A percentile compares a stretch with the other conserved stretches of the same genome.
Conservation (phyloP, 306 rosid genomes). For the Vigna nakashimae region DNA sequence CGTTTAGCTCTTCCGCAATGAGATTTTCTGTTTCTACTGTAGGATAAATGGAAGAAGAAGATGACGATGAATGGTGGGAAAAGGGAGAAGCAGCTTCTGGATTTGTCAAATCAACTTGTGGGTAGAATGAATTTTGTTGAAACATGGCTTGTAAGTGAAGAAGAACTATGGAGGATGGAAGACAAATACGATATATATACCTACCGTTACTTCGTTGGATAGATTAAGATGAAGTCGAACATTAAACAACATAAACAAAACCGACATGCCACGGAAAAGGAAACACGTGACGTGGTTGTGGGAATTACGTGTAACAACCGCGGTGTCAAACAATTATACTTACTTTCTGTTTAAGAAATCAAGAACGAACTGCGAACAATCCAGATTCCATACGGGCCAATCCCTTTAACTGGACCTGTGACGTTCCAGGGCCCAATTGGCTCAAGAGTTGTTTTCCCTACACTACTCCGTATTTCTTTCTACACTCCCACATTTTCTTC, state of each 20-base stretch:
- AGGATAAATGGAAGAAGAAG: slow-evolving; percentile 60
- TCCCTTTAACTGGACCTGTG: too few relatives aligned
- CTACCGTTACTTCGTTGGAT: neutral
- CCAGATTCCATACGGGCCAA: neutral
- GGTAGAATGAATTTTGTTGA: slow-evolving; percentile 50
- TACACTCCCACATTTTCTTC: too few relatives aligned
- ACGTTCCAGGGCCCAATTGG: too few relatives aligned
- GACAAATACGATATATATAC: neutral
- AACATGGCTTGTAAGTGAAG: slow-evolving; percentile 38
- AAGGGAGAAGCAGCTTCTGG: slow-evolving; percentile 54
- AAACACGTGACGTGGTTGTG: slow-evolving; percentile 33
- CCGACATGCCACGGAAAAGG: slow-evolving; percentile 14
- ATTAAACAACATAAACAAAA: neutral
- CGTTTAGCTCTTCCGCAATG: slow-evolving; percentile 49
- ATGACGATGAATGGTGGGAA: slow-evolving; percentile 4
- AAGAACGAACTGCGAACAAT: neutral
- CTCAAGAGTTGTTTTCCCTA: too few relatives aligned
- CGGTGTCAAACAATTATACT: neutral
- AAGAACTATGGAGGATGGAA: neutral
- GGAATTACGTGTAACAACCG: slow-evolving; percentile 41
- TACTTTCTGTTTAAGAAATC: slow-evolving; percentile 32
- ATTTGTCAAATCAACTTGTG: slow-evolving; percentile 53
- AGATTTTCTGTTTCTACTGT: slow-evolving; percentile 56
- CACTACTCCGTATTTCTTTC: too few relatives aligned
- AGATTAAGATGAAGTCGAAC: neutral